phyloP scores from a whole-genome alignment of 306 rosid species.

The Aeschynomene evenia region DNA sequence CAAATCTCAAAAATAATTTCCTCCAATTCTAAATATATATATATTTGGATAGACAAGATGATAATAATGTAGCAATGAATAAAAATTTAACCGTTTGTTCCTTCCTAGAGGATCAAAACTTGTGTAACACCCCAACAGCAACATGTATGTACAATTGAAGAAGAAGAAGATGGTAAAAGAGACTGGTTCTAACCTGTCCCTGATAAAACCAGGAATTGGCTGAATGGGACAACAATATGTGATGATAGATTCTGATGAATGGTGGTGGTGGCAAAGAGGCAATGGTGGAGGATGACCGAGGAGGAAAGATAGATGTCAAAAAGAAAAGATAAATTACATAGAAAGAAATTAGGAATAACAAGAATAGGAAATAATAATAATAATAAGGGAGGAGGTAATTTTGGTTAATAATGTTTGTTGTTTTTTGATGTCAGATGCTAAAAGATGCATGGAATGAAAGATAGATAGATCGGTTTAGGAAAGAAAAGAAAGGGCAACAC shows the following conservation, averaged over 20 bases:
- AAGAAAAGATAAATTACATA: background rate
- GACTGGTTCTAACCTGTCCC: background rate
- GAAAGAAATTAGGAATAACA: too few species aligned
- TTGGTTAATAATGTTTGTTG: too few species aligned
- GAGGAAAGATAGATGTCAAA: background rate
- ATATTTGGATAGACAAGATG: background rate
- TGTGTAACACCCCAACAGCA: background rate
- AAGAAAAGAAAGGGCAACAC: too few species aligned
- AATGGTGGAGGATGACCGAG: background rate
- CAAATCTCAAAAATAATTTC: background rate
- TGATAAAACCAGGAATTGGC: slow-evolving; percentile 22
- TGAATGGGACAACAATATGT: background rate
- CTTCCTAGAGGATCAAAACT: background rate
- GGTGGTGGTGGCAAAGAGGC: background rate
- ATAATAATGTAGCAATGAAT: background rate
- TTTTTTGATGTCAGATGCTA: too few species aligned
- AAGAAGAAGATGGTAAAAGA: background rate
- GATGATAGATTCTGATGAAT: background rate
- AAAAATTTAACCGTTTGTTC: background rate
- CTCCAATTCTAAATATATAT: background rate
- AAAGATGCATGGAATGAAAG: too few species aligned
- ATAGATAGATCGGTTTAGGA: too few species aligned
- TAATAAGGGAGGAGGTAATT: too few species aligned
- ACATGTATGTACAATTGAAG: background rate
- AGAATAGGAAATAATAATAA: too few species aligned